These are phyloP conservation scores for Hypoxylon sp. DNA, from an alignment of 2,329 filamentous ascomycete genomes.

Conservation along the genomic window DNA sequence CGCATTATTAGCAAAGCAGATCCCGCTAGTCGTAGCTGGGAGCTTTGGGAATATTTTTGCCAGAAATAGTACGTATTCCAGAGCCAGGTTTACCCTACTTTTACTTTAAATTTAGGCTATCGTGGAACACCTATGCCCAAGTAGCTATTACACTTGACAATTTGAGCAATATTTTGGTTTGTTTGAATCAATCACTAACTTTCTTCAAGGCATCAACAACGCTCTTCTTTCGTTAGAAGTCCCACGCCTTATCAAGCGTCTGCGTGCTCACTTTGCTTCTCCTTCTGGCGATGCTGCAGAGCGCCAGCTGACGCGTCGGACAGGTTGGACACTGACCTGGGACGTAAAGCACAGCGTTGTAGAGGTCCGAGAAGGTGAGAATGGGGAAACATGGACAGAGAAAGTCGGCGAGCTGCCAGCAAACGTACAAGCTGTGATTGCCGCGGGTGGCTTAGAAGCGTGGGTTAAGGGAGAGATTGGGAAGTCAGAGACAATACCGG, in stretches of 20 bases:
- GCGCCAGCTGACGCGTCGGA: conserved; percentile 71
- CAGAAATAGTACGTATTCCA: conserved; percentile 69
- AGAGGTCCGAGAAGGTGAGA: conserved; percentile 73
- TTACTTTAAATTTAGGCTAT: conserved; percentile 67
- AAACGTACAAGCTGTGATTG: conserved; percentile 84
- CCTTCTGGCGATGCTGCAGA: not conserved
- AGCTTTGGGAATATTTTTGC: conserved; percentile 89
- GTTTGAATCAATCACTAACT: not conserved
- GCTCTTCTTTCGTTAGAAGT: conserved; percentile 76
- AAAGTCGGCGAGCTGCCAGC: conserved; percentile 86
- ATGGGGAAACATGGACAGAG: conserved; percentile 78
- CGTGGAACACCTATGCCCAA: not conserved
- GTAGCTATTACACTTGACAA: not conserved
- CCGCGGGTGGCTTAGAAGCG: conserved; percentile 80
- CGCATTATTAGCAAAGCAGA: conserved; percentile 82
- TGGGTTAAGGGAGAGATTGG: conserved; percentile 73
- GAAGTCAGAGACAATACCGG: not conserved
- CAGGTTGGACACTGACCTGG: conserved; percentile 87
- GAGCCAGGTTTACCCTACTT: not conserved
- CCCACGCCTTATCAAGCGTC: conserved; percentile 52
- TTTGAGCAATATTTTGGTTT: not conserved
- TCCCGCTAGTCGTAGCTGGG: conserved; percentile 82
- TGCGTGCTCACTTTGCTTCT: not conserved
- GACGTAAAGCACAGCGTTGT: conserved; percentile 80
- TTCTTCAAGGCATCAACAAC: conserved; percentile 51